Base-by-base conservation (phyloP, 73 alveolate genomes). In the Halteria grandinella region DNA sequence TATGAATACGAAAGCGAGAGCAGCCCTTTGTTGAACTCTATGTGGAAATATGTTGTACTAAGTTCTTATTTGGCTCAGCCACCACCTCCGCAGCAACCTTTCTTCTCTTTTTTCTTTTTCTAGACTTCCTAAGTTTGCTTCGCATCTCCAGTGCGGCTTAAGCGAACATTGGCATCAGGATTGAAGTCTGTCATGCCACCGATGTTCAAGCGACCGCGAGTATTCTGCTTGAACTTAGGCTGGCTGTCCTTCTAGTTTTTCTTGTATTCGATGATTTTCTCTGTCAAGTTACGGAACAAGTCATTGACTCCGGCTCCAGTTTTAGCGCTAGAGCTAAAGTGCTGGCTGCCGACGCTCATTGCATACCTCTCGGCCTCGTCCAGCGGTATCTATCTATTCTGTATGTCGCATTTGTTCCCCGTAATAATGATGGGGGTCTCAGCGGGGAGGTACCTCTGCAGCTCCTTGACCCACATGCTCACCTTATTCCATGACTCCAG, bases 361-460 rank as follows among this genome's bases (percentile, higher is more conserved):
- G 94, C 91, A 75, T 85, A 92, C 79, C 79, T 89, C 32, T 77
- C 81, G 66, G 78, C 75, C 62, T 89, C 91, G 3, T 66, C 80
- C 10, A 66, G 55, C 6, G 80, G 80, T 5, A 66, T 66, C 1
- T 29, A 48, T 25, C 80, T 41, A 25, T 66, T 66, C 5, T 25
- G 2, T 77, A 92, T 52, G 70, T 92, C 98, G 50, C 95, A 79
- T 77, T 92, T 92, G 75, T 92, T 92, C 20, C 98, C 98, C 21
- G 96, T 96, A 47, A 92, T 86, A 1, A 91, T 87, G 8, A 92
- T 78, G 10, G 91, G 86, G 12, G 89, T 92, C 63, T 89, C 88
- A 7, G 73, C 66, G 3, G 83, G 89, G 17, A 88, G 84, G 44
- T 89, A 81, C 50, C 63, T 57, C 54, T 79, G 71, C 41, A 92